A percentile compares a stretch with the other conserved stretches of the same genome.
Conservation (phyloP, 208 protist species). For the Angomonas desouzai region DNA sequence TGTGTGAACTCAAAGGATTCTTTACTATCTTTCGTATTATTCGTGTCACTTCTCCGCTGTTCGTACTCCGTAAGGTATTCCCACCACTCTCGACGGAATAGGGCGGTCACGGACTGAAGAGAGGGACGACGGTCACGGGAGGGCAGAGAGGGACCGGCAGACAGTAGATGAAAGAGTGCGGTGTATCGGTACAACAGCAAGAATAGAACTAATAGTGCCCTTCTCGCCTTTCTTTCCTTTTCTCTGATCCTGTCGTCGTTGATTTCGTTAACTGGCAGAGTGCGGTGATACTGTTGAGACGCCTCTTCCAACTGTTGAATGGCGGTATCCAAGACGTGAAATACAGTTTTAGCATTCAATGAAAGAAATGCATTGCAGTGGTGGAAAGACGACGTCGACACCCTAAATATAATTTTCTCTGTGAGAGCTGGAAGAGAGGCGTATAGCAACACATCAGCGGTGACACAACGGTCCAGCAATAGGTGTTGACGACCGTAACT, state of each 20-base stretch:
- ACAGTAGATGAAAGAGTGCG: background rate
- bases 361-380: background rate
- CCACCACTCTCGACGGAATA: background rate
- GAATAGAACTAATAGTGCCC: background rate
- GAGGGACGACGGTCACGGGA: too few species aligned
- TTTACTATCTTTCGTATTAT: too few species aligned
- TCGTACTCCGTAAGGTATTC: background rate
- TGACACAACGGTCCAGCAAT: background rate
- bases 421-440: background rate
- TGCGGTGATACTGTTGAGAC: background rate
- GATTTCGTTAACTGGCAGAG: background rate
- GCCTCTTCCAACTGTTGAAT: background rate
- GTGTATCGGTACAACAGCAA: background rate
- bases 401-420: background rate
- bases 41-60: background rate
- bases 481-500: background rate
- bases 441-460: background rate
- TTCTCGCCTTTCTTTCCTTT: too few species aligned
- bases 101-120: background rate
- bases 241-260: too few species aligned
- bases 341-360: background rate
- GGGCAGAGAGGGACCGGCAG: background rate
- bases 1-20: too few species aligned
- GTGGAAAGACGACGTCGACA: background rate
- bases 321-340: background rate